Evolutionary conservation across 371 early-diverging fungal species (phyloP), one percentile per base, ranked within the genome.

Genomic region (Choanephora cucurbitarum): DNA sequence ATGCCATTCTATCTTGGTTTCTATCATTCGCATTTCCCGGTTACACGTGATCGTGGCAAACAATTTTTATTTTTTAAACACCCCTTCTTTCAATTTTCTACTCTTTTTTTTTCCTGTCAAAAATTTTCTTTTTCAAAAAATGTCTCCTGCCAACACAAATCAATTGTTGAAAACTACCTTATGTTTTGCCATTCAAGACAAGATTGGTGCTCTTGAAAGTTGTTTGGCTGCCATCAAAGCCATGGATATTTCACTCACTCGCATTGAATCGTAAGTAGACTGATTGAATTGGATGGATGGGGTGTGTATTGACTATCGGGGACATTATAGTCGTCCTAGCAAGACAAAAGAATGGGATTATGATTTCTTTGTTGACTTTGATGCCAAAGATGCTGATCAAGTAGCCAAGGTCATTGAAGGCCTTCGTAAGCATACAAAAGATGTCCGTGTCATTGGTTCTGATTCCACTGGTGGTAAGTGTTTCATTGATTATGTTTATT

Each of bases 291-390:
- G 40, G 19, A 23, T 15, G 15, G 39, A 44, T 13, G 17, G 24
- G 14, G 24, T n/a, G n/a, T 23, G 2, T 23, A 19, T 40, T 18
- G 14, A 11, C 10, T n/a, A n/a, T n/a, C n/a, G n/a, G n/a, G n/a
- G 22, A 49, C 22, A 40, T 17, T 22, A 22, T 42, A 85, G 85
- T 28, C 91, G 96, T 22, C 95, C 97, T 18, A 87, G 87, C 66
- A 83, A 80, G 61, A 89, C 89, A 1, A 75, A 75, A 32, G 88
- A 85, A 28, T 89, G 88, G 65, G 87, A 89, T 53, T 96, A 97
- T 64, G 95, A 97, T 66, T 94, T 97, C 72, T 94, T 90, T 77
- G 87, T 95, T 48, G 96, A 96, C 66, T 89, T 97, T 47, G 79
- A 83, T 55, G 87, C 91, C 4, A 60, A 60, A 49, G 72, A 72